These are phyloP conservation scores for Aspergillus affinis DNA, from an alignment of 495 filamentous ascomycete genomes.

Conservation along the genomic window DNA sequence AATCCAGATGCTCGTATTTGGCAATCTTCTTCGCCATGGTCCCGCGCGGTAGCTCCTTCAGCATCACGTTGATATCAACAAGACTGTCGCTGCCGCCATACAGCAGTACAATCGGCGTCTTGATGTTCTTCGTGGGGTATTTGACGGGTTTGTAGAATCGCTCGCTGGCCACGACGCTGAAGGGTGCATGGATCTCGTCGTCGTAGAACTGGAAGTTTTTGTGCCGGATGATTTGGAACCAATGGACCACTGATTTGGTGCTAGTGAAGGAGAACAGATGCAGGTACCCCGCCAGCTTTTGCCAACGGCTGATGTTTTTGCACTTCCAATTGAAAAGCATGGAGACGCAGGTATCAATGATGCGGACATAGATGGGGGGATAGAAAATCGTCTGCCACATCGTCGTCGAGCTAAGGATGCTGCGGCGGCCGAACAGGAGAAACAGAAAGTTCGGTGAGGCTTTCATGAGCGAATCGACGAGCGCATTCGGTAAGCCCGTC, in stretches of 20 bases:
- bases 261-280: conserved; percentile 96
- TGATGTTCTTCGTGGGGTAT: conserved; percentile 96
- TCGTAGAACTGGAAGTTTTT: conserved; percentile 97
- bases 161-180: conserved; percentile 56
- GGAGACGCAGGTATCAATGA: conserved; percentile 77
- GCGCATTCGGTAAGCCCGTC: conserved; percentile 79
- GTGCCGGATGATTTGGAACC: conserved; percentile 98
- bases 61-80: conserved; percentile 92
- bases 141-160: conserved; percentile 87
- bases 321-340: conserved; percentile 90
- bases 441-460: conserved; percentile 91
- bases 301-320: conserved; percentile 78
- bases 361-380: conserved; percentile 86
- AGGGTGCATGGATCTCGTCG: conserved; percentile 75
- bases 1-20: conserved; percentile 95
- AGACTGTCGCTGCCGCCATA: conserved; percentile 93
- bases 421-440: conserved; percentile 91
- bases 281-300: conserved; percentile 96
- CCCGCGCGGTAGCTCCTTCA: conserved; percentile 78
- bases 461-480: conserved; percentile 91
- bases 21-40: conserved; percentile 81
- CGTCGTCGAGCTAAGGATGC: conserved; percentile 86
- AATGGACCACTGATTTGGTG: conserved; percentile 94
- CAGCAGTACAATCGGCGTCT: conserved; percentile 87
- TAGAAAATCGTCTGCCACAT: conserved; percentile 98